Conservation (phyloP, 2,329 filamentous ascomycete species). For the Colletotrichum navitas region DNA sequence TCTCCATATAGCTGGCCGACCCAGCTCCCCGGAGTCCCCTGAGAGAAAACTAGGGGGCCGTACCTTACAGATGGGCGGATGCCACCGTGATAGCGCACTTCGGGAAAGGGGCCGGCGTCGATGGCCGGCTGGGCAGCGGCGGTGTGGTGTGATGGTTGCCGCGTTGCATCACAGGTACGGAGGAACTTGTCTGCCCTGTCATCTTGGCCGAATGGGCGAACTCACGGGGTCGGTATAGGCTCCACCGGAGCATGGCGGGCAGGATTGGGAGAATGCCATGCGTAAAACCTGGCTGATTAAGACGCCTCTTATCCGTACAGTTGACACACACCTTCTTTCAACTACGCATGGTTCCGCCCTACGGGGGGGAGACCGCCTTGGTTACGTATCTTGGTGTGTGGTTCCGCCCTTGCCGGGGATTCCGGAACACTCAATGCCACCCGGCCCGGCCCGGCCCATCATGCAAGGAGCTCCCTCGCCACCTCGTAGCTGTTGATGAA, state of each 20-base stretch:
- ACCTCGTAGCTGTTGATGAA: conserved; percentile 57
- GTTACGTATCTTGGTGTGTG: too few species aligned
- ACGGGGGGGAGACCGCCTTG: too few species aligned
- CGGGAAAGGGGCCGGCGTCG: neutral
- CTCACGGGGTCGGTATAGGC: neutral
- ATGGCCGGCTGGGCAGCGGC: conserved; percentile 11
- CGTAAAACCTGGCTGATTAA: neutral
- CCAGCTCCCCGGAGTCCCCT: neutral
- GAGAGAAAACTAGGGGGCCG: neutral
- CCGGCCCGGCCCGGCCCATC: neutral
- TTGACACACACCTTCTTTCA: neutral
- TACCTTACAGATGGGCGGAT: conserved; percentile 10
- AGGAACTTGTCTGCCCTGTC: neutral
- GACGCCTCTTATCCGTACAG: neutral
- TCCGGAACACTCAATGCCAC: neutral
- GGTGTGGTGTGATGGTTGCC: conserved; percentile 1
- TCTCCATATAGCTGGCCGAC: neutral
- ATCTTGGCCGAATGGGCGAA: conserved; percentile 5
- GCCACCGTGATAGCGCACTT: conserved; percentile 18
- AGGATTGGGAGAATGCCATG: neutral
- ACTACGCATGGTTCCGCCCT: neutral
- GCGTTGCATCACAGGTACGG: neutral
- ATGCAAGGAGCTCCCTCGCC: conserved; percentile 52
- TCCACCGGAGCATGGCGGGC: neutral
- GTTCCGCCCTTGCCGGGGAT: too few species aligned